Evolutionary conservation across 805 yeast species (phyloP), one percentile per base, ranked within the genome.

Genomic region (Danielia reshetovae): DNA sequence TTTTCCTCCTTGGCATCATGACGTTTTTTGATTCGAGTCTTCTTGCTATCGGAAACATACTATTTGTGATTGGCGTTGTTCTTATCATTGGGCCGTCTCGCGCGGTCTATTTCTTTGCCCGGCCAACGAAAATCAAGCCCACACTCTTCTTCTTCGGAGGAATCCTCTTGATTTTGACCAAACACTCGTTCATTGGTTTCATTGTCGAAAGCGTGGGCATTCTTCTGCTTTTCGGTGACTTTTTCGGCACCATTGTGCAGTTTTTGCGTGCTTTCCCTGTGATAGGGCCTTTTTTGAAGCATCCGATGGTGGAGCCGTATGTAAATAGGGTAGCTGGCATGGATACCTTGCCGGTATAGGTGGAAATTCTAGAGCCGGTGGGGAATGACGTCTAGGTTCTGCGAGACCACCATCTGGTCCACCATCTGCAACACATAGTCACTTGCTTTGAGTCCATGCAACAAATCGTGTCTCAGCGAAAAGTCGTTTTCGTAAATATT

Each of bases 1-100:
- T 87, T 54, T 84, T 93, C 59, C 52, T 85, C 4, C 65, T 90
- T 14, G 98, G 98, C 5, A 72, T 90, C 19, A 50, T 88, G 51
- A 76, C 95, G 12, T 78, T 90, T 44, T 93, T 93, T 54, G 97
- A 93, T 55, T 70, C 95, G 7, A 89, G 94, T 0, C 68, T 90
- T 24, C 69, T 90, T 40, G 96, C 97, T 1, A 72, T 93, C 54
- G 97, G 97, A 12, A 90, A 93, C 57, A 71, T 82, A 9, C 55
- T 87, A 30, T 84, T 86, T 51, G 62, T 85, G 7, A 74, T 81
- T n/a, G 98, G 98, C 12, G 72, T 90, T 12, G 70, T 83, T 15
- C 68, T 93, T 36, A 83, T 93, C 41, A 87, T 90, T 30, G 98
- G 98, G 0, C 81, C 88, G 4, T 83, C 82, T 38, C 81, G 89